Evolutionary conservation across 176 grass and related monocot species (phyloP), one percentile per base, ranked within the genome.

Genomic region (Panicum miliaceum): DNA sequence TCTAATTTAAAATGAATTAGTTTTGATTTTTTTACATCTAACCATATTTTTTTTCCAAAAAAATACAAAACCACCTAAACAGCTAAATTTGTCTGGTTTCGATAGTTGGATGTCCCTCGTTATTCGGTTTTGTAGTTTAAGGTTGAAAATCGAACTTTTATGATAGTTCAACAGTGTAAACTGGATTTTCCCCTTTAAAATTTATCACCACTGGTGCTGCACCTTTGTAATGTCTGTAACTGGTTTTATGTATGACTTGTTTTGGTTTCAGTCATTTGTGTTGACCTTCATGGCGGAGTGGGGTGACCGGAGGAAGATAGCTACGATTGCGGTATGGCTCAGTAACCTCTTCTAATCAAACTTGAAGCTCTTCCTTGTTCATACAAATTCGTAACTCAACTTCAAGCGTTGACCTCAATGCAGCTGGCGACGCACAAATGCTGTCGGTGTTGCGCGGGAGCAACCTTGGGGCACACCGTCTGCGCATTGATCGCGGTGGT

Each of bases 351-450:
- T 7, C 0, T 3, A n/a, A n/a, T n/a, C n/a, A n/a, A n/a, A n/a
- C n/a, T n/a, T n/a, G n/a, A n/a, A n/a, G n/a, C n/a, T 25, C 14
- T 38, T 27, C 19, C 1, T 4, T 81, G 20, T 62, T 63, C n/a
- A 20, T 26, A 6, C 50, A 48, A 27, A 40, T 59, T 37, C 64
- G 16, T 68, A 37, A 26, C 12, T 40, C 2, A 89, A 68, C 45
- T 48, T 13, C 3, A 56, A 47, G 23, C 25, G n/a, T 62, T 43
- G 25, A 16, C 62, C 18, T 6, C 51, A 60, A 72, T 84, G 85
- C 89, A 95, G 93, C 52, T 98, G 77, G 96, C 93, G n/a, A 95
- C 96, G 3, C 96, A 98, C 85, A 98, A 98, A 95, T 68, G 96
- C 93, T 1, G 60, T 98, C 19, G 93, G 96, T 45, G 93, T 95